Evolutionary conservation across 1,139 yeast species (phyloP).

Genomic region (Nadsonia commutata): DNA sequence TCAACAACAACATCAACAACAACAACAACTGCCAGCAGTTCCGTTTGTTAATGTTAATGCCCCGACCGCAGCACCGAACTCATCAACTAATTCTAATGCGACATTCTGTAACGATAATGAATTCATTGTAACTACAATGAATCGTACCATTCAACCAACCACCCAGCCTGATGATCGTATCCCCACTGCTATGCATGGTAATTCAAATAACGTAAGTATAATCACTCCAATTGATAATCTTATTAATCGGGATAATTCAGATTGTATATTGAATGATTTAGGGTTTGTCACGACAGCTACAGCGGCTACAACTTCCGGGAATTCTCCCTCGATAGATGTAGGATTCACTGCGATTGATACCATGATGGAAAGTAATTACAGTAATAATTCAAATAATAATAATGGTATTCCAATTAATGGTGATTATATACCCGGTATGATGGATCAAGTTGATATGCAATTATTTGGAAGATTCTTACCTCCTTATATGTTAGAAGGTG

Average conservation of each 20-base stretch:
- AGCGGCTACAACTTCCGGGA: too few species aligned
- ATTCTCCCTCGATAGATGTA: too few species aligned
- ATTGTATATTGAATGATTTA: neutral
- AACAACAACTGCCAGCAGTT: too few species aligned
- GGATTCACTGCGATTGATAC: too few species aligned
- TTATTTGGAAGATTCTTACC: conserved; percentile 73
- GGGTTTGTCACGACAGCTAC: neutral
- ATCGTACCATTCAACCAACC: too few species aligned
- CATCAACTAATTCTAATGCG: neutral
- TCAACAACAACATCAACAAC: neutral
- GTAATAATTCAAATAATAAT: too few species aligned
- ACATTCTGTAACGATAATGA: neutral
- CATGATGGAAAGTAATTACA: too few species aligned
- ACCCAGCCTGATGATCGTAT: too few species aligned
- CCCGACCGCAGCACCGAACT: neutral
- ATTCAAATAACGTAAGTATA: neutral
- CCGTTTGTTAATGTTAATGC: too few species aligned
- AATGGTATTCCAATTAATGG: too few species aligned
- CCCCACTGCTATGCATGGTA: too few species aligned
- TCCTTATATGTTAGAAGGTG: conserved; percentile 48
- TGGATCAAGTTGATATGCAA: conserved; percentile 72
- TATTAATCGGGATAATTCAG: neutral
- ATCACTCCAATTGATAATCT: neutral
- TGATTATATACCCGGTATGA: conserved; percentile 59
- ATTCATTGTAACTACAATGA: neutral